A percentile compares a stretch with the other conserved stretches of the same genome.
Evolutionary conservation across 148 eudicot genomes (phyloP).

Genomic region (Cornus controversa): DNA sequence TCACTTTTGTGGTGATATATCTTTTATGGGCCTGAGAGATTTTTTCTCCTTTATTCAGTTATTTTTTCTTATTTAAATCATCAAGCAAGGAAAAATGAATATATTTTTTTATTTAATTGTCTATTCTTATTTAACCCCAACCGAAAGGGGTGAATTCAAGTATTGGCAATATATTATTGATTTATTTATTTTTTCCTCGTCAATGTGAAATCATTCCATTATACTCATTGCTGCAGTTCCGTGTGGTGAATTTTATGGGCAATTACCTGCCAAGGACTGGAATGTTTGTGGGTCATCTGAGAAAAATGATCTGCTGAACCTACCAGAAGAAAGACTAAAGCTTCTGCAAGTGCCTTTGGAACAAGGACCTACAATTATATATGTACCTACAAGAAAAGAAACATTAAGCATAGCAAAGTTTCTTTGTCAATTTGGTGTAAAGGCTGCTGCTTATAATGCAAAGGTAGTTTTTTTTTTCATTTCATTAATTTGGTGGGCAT

Average conservation of each 20-base stretch:
- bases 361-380: conserved; percentile 75
- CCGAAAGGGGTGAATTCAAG: background rate
- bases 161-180: background rate
- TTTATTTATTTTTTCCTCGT: background rate
- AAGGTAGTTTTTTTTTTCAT: conserved; percentile 32
- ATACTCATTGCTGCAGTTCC: conserved; percentile 48
- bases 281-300: conserved; percentile 23
- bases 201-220: background rate
- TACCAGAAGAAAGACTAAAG: conserved; percentile 27
- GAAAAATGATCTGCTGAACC: conserved; percentile 18
- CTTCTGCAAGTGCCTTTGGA: conserved; percentile 31
- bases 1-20: background rate
- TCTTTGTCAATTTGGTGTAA: conserved; percentile 63
- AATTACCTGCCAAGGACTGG: conserved; percentile 23
- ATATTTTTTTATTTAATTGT: no score
- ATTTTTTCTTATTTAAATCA: background rate
- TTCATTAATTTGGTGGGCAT: background rate
- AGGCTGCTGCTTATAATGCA: conserved; percentile 90
- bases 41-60: background rate
- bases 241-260: conserved; percentile 78
- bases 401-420: conserved; percentile 61
- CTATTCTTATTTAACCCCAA: background rate
- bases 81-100: background rate
- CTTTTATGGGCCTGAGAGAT: background rate
- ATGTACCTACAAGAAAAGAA: conserved; percentile 80